Evolutionary conservation across 2,329 filamentous ascomycete genomes (phyloP), one percentile per base, ranked within the genome.

Genomic region (Endothia cerciana): DNA sequence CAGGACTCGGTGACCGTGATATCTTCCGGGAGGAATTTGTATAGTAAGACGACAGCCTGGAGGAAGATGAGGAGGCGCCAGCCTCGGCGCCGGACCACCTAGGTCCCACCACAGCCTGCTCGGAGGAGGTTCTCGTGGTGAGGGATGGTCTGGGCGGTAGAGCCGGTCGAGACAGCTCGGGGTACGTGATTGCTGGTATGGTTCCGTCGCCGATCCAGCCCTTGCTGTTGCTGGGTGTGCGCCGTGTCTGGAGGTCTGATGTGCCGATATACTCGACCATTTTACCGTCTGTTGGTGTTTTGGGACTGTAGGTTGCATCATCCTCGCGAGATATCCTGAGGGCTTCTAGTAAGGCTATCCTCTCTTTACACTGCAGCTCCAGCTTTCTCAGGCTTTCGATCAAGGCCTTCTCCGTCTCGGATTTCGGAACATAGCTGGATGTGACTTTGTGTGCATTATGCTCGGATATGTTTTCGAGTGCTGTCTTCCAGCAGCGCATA

Each of bases 311-410:
- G 25, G 68, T 61, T 1, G 74, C 67, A 49, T 78, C 76, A 22
- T 82, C 84, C 67, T 82, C 76, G 65, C 87, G 81, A n/a, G 87
- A 89, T 69, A 91, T 82, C 68, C 89, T 87, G 65, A 98, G 80
- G 7, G 94, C 91, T 74, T 95, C 91, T 7, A 98, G 83, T 41
- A 98, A 82, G 75, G 97, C 93, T 60, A 97, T 92, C 59, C 94
- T 87, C 78, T 98, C 94, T 77, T 95, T 94, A 78, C 94, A 97
- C 78, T 97, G 94, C 69, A 94, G 76, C 75, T 98, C 93, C 74
- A 98, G 85, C 73, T 93, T 86, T 66, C 88, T 87, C 67, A 98
- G 79, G 59, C 93, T 96, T 64, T 95, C 91, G 63, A 91, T 85
- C 65, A 98, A 79, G 2, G 92, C 89, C 72, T 87, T 90, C 75